Percentiles rank a stretch among this genome's conserved stretches.
phyloP scores from a whole-genome alignment of 2,329 filamentous ascomycete genomes.

The Fusarium concolor region DNA sequence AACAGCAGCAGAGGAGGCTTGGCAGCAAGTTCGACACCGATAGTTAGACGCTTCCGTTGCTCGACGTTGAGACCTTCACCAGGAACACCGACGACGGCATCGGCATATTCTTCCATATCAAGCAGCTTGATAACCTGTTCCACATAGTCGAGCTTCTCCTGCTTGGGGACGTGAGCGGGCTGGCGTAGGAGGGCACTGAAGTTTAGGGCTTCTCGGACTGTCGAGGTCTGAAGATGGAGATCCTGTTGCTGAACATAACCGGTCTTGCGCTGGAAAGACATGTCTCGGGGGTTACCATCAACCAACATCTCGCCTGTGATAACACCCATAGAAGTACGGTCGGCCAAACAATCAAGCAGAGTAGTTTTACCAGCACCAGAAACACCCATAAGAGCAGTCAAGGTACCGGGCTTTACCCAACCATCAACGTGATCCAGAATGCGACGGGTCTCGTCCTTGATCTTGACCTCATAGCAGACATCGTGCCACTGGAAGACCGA shows the following conservation, averaged over 20 bases:
- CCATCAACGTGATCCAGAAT: constrained; percentile 89
- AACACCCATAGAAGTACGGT: constrained; percentile 88
- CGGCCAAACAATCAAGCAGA: constrained; percentile 85
- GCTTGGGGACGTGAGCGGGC: constrained; percentile 75
- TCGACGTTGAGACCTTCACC: constrained; percentile 85
- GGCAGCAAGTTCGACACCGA: constrained; percentile 94
- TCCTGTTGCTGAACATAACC: constrained; percentile 95
- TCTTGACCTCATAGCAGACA: constrained; percentile 81
- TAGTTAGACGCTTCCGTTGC: constrained; percentile 82
- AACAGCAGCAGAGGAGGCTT: constrained; percentile 92
- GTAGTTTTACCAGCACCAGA: constrained; percentile 96
- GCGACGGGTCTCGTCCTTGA: constrained; percentile 79
- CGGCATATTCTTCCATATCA: constrained; percentile 90
- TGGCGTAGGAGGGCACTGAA: constrained; percentile 90
- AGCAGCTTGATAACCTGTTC: constrained; percentile 91
- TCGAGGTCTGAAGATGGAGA: constrained; percentile 84
- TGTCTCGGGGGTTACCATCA: constrained; percentile 74
- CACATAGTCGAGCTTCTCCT: constrained; percentile 88
- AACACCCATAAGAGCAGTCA: constrained; percentile 92
- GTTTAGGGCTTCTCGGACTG: constrained; percentile 86
- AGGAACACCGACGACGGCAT: constrained; percentile 89
- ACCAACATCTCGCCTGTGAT: constrained; percentile 85
- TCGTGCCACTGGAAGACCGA: constrained; percentile 89
- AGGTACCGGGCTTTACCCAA: constrained; percentile 91
- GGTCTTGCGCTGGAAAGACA: constrained; percentile 90